Evolutionary conservation across 2,329 filamentous ascomycete genomes (phyloP).

Genomic region (Zymoseptoria brevis): DNA sequence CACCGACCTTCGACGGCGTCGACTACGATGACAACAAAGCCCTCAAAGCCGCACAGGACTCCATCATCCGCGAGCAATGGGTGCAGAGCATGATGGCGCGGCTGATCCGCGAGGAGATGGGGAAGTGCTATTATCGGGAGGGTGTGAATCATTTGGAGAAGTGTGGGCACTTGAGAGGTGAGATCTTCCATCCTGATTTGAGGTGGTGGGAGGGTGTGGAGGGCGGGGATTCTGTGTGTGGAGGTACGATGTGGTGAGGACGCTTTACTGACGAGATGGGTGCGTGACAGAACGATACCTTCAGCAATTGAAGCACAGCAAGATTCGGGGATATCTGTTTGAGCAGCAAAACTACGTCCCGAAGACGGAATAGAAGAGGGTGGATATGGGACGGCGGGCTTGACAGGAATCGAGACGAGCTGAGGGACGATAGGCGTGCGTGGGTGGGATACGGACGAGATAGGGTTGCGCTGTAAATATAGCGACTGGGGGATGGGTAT

Average conservation of each 20-base stretch:
- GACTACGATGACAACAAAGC: conserved; percentile 76
- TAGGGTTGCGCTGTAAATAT: neutral
- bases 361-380: conserved; percentile 12
- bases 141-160: conserved; percentile 86
- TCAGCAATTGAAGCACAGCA: conserved; percentile 65
- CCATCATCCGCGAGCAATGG: conserved; percentile 80
- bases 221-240: neutral
- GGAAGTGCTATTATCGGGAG: conserved; percentile 77
- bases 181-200: conserved; percentile 31
- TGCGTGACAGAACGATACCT: conserved; percentile 65
- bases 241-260: neutral
- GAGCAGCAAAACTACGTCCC: conserved; percentile 64
- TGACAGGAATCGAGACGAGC: neutral
- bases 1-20: conserved; percentile 77
- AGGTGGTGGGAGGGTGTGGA: neutral
- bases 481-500: neutral
- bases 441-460: neutral
- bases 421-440: neutral
- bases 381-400: neutral
- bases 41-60: conserved; percentile 75
- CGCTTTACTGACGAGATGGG: neutral
- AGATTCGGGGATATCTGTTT: conserved; percentile 71
- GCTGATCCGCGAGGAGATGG: conserved; percentile 71
- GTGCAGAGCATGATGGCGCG: conserved; percentile 83
- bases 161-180: conserved; percentile 73